These are phyloP conservation scores for Phycomyces blakesleeanus DNA, from an alignment of 192 early-diverging fungal genomes.

Conservation along the genomic window DNA sequence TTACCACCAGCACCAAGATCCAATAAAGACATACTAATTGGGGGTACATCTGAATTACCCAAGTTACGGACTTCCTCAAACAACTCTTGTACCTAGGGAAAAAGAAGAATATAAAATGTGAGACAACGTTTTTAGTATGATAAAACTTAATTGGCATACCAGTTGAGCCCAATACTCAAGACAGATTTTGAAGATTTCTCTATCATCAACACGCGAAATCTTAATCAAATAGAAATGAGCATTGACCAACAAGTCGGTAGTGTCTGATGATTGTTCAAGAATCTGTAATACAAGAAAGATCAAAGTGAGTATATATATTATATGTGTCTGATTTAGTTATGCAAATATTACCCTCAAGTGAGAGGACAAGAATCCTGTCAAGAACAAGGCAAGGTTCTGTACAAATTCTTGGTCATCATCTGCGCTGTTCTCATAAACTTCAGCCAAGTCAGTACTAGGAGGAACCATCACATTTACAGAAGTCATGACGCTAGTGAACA, in stretches of 20 bases:
- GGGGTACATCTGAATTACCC: background rate
- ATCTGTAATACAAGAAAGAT: conserved; percentile 31
- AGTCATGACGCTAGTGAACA: conserved; percentile 82
- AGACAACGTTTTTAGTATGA: no score
- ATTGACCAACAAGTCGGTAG: conserved; percentile 54
- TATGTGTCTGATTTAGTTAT: no score
- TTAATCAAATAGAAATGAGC: conserved; percentile 90
- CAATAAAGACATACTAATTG: background rate
- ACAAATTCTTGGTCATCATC: conserved; percentile 95
- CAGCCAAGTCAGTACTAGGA: conserved; percentile 70
- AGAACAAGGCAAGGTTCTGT: conserved; percentile 91
- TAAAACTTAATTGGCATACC: no score
- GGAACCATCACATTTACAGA: conserved; percentile 69
- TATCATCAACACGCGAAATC: conserved; percentile 89
- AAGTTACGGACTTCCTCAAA: conserved; percentile 77
- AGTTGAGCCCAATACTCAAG: conserved; percentile 97
- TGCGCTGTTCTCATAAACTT: conserved; percentile 75
- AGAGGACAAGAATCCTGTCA: conserved; percentile 78
- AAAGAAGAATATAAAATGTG: no score
- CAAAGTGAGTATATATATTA: no score
- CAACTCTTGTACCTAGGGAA: conserved; percentile 64
- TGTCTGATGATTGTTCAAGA: conserved; percentile 50
- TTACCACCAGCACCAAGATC: background rate
- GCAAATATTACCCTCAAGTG: conserved; percentile 71
- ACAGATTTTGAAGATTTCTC: conserved; percentile 97